A percentile compares a stretch with the other conserved stretches of the same genome.
Evolutionary conservation across 2,329 filamentous ascomycete species (phyloP).

Genomic region (Esteya vermicola): DNA sequence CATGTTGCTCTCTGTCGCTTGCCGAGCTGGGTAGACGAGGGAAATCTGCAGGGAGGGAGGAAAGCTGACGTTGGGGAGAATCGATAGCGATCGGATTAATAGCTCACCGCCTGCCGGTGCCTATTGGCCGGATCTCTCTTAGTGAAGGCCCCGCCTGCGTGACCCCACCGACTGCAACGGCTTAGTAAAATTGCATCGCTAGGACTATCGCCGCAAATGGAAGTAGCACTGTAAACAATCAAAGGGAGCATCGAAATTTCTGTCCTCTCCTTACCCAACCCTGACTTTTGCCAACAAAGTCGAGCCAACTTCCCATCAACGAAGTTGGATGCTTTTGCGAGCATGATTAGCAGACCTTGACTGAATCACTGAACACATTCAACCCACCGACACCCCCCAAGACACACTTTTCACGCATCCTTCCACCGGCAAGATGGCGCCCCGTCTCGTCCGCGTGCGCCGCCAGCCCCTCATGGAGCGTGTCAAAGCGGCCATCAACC

Average conservation of each 20-base stretch:
- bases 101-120: conserved; percentile 1
- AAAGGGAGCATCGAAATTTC: no score
- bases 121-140: background rate
- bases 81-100: background rate
- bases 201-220: background rate
- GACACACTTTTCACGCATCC: background rate
- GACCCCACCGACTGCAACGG: background rate
- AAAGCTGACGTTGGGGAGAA: background rate
- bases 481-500: conserved; percentile 67
- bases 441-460: conserved; percentile 85
- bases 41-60: background rate
- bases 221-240: background rate
- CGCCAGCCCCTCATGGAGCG: conserved; percentile 67
- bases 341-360: no score
- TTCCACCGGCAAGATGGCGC: conserved; percentile 35
- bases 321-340: no score
- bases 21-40: background rate
- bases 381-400: no score
- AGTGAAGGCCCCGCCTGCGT: background rate
- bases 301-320: no score
- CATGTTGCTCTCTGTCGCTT: background rate
- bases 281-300: background rate
- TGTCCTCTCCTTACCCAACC: no score
- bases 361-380: no score
- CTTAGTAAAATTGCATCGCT: background rate